Evolutionary conservation across 768 basidiomycete genomes (phyloP).

Genomic region (Tylopilus sp.): DNA sequence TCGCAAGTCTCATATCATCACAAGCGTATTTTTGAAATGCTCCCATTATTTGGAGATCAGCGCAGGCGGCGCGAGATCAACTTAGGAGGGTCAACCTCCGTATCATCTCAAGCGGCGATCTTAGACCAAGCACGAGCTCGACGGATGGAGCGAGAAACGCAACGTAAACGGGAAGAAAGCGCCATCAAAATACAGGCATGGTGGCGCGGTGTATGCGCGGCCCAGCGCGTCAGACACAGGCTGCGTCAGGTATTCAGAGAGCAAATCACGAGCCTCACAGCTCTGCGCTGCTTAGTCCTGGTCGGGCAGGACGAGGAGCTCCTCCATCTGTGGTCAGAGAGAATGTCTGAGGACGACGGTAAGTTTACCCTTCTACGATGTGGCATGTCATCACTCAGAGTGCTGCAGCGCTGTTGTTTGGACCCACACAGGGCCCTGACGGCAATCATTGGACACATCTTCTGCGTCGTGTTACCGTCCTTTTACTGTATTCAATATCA

Average conservation of each 20-base stretch:
- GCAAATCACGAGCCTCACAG: slow-evolving; percentile 52
- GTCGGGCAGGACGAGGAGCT: slow-evolving; percentile 42
- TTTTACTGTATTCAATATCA: slow-evolving; percentile 54
- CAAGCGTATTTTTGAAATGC: slow-evolving; percentile 24
- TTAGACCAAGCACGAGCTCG: slow-evolving; percentile 60
- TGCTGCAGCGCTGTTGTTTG: slow-evolving; percentile 38
- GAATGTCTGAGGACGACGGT: slow-evolving; percentile 21
- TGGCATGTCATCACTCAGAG: background rate
- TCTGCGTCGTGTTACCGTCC: slow-evolving; percentile 44
- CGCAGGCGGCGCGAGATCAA: slow-evolving; percentile 63
- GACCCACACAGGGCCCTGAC: slow-evolving; percentile 36
- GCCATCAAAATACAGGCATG: slow-evolving; percentile 64
- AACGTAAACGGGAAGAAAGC: slow-evolving; percentile 52
- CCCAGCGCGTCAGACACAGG: slow-evolving; percentile 38
- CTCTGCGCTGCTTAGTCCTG: slow-evolving; percentile 63
- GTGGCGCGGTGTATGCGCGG: slow-evolving; percentile 57
- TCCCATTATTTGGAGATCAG: slow-evolving; percentile 51
- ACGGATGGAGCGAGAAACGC: slow-evolving; percentile 54
- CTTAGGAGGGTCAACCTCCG: slow-evolving; percentile 61
- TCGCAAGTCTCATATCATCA: too few relatives aligned
- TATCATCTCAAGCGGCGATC: slow-evolving; percentile 52
- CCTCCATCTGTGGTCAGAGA: slow-evolving; percentile 33
- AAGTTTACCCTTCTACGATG: background rate
- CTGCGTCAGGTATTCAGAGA: slow-evolving; percentile 49
- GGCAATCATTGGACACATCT: slow-evolving; percentile 59